Conservation (phyloP, 352 stramenopile genomes). For the Globisporangium spinosum region DNA sequence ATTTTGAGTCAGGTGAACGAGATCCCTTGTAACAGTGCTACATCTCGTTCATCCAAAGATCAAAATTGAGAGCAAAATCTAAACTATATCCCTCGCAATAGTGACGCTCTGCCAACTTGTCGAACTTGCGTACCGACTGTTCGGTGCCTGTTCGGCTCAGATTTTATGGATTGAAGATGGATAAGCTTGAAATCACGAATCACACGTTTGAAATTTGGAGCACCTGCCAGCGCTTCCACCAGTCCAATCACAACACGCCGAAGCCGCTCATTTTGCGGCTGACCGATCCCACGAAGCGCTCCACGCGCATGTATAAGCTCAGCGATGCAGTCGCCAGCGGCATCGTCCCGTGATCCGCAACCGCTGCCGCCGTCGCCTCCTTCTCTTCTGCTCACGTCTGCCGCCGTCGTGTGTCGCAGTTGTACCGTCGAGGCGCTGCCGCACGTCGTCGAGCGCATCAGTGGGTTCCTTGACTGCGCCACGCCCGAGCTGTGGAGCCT, state of each 20-base stretch:
- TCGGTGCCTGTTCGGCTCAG: neutral
- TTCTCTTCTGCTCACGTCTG: neutral
- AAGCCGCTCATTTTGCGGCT: neutral
- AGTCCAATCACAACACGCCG: neutral
- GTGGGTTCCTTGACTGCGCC: neutral
- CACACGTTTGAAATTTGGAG: neutral
- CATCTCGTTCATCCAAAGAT: too few species aligned
- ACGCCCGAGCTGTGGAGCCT: neutral
- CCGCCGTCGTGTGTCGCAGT: constrained; percentile 1
- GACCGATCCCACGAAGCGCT: neutral
- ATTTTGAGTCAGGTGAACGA: neutral
- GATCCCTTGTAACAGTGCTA: neutral
- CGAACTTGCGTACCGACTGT: neutral
- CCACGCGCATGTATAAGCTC: neutral
- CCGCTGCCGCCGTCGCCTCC: neutral
- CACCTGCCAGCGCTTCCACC: neutral
- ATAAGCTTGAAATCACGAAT: neutral
- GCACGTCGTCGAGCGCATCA: constrained; percentile 1
- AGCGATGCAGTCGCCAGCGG: neutral
- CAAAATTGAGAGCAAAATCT: too few species aligned
- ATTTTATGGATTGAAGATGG: neutral
- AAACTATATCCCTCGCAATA: too few species aligned
- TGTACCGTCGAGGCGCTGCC: neutral
- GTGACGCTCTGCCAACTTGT: neutral
- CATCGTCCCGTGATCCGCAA: neutral